Evolutionary conservation across 140 eudicot species (phyloP), one percentile per base, ranked within the genome.

Genomic region (Anethum foeniculum): DNA sequence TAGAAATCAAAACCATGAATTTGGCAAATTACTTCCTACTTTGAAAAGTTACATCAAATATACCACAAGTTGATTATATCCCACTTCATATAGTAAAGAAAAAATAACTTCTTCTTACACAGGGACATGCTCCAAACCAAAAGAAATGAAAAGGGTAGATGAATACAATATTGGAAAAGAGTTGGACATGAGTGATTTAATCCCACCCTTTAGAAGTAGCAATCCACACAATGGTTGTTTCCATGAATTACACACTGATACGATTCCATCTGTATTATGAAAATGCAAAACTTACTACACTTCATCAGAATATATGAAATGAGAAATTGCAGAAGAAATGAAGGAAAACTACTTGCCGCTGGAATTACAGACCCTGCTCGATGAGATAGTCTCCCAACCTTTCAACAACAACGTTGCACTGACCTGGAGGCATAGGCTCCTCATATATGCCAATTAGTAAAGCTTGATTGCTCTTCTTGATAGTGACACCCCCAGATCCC

Each of bases 351-450:
- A 75, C 7, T 74, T 75, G 28, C 64, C 12, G 28, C 39, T 25
- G 79, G 2, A 75, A 48, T 47, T 81, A 81, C 80, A 85, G 52
- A 30, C 85, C 85, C 83, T 85, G 88, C 2, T 85, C 85, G 30
- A 85, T 49, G 52, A 85, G 88, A 41, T 81, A 85, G 76, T 85
- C 88, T 11, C 88, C 88, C 77, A 85, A 38, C 87, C 87, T 85
- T 76, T 85, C 87, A 54, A 85, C 87, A 7, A 85, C 64, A 82
- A 85, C 36, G 64, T 85, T 85, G 83, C 88, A 85, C 83, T 85
- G 88, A 4, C 85, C 83, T 25, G 88, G 85, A 52, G 87, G 78
- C 87, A 85, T 85, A 6, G 87, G 87, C 74, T 81, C 88, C 25
- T 77, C 80, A 14, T 85, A 85, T 78, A 85, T 85, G n/a, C 88